Evolutionary conservation across 2,329 filamentous ascomycete genomes (phyloP).

Genomic region (Ascochyta lentis): DNA sequence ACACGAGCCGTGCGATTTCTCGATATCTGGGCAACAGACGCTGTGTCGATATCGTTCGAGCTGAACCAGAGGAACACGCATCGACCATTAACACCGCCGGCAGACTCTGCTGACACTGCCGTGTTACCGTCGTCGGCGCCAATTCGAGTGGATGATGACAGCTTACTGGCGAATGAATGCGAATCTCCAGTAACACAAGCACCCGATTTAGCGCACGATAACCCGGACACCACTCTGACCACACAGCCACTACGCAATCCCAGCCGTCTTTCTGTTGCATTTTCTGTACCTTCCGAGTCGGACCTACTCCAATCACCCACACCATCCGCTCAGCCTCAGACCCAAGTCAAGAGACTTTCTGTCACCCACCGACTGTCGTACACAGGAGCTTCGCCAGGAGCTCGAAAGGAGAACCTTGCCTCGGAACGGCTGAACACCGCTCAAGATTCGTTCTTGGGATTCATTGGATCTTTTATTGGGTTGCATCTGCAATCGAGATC

Average conservation of each 20-base stretch:
- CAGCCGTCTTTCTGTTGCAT: slow-evolving; percentile 44
- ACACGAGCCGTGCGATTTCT: slow-evolving; percentile 88
- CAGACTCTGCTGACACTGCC: slow-evolving; percentile 42
- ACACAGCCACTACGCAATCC: slow-evolving; percentile 40
- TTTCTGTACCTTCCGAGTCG: slow-evolving; percentile 48
- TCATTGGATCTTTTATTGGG: slow-evolving; percentile 92
- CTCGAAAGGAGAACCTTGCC: slow-evolving; percentile 74
- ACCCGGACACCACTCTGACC: slow-evolving; percentile 36
- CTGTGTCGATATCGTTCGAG: slow-evolving; percentile 59
- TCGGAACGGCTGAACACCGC: slow-evolving; percentile 80
- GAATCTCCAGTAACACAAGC: slow-evolving; percentile 44
- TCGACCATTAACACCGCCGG: slow-evolving; percentile 49
- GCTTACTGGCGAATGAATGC: slow-evolving; percentile 55
- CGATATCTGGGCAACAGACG: slow-evolving; percentile 75
- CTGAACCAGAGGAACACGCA: slow-evolving; percentile 39
- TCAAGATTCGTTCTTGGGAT: slow-evolving; percentile 88
- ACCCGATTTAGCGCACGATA: slow-evolving; percentile 32
- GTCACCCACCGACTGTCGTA: slow-evolving; percentile 78
- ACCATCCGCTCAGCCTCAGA: slow-evolving; percentile 33
- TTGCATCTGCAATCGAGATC: slow-evolving; percentile 93
- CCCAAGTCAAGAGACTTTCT: slow-evolving; percentile 56
- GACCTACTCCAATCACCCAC: slow-evolving; percentile 43
- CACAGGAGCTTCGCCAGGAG: slow-evolving; percentile 68
- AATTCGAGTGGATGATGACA: slow-evolving; percentile 32
- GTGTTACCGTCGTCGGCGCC: slow-evolving; percentile 38